phyloP scores from a whole-genome alignment of 1,139 yeast species.

The Debaryomyces nepalensis region DNA sequence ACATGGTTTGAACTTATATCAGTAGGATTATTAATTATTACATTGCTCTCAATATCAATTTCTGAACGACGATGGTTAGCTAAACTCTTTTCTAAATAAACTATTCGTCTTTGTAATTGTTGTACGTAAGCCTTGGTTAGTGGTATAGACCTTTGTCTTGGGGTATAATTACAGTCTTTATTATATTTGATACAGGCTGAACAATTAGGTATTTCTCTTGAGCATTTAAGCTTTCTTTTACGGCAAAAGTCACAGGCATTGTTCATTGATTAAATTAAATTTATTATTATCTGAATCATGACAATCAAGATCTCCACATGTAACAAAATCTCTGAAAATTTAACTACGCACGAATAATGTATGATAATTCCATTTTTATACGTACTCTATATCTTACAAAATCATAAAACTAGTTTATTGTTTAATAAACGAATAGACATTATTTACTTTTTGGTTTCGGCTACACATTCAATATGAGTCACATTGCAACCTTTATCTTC shows the following conservation, averaged over 20 bases:
- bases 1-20: constrained; percentile 21
- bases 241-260: constrained; percentile 36
- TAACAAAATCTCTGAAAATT: too few species aligned
- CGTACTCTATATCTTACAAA: too few species aligned
- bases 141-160: constrained; percentile 31
- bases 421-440: too few species aligned
- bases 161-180: constrained; percentile 34
- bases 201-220: constrained; percentile 32
- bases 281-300: too few species aligned
- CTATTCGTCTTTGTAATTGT: constrained; percentile 28
- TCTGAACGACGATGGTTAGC: constrained; percentile 22
- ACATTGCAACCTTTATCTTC: background rate
- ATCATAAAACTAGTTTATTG: too few species aligned
- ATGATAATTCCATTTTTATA: too few species aligned
- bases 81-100: constrained; percentile 23
- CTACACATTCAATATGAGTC: background rate
- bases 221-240: constrained; percentile 32
- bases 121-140: constrained; percentile 33
- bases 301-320: too few species aligned
- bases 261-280: background rate
- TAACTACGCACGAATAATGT: too few species aligned
- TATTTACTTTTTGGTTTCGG: background rate
- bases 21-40: constrained; percentile 23
- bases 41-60: too few species aligned
- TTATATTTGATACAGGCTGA: constrained; percentile 31